Conservation (phyloP, 345 rosid genomes). For the Salix caprea region DNA sequence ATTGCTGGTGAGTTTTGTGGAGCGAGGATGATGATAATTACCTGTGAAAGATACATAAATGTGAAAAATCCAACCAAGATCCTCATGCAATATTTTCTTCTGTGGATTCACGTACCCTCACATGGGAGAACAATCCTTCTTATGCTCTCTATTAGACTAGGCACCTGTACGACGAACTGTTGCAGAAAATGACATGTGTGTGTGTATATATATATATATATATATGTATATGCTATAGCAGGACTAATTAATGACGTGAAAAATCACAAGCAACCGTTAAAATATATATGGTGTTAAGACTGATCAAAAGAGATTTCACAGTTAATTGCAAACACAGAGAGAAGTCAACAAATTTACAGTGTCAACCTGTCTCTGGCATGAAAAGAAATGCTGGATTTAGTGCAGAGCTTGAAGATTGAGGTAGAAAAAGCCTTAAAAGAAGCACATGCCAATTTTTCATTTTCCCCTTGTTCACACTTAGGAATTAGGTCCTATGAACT, state of each 20-base stretch:
- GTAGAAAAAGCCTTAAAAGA: neutral
- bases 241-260: no score
- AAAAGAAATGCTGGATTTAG: no score
- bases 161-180: slow-evolving; percentile 21
- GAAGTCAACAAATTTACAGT: slow-evolving; percentile 27
- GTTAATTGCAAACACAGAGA: no score
- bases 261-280: no score
- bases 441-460: neutral
- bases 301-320: neutral
- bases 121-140: slow-evolving; percentile 34
- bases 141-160: slow-evolving; percentile 24
- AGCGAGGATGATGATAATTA: neutral
- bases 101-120: slow-evolving; percentile 26
- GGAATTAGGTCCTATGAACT: slow-evolving; percentile 9
- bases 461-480: slow-evolving; percentile 32
- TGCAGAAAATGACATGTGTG: slow-evolving; percentile 18
- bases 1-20: no score
- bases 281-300: neutral
- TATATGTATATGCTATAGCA: no score
- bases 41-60: slow-evolving; percentile 2
- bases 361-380: no score
- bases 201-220: no score
- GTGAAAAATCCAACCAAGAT: slow-evolving; percentile 14
- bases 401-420: neutral
- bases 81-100: slow-evolving; percentile 24